phyloP scores from a whole-genome alignment of 23 red algal species.

The Chondrus crispus region DNA sequence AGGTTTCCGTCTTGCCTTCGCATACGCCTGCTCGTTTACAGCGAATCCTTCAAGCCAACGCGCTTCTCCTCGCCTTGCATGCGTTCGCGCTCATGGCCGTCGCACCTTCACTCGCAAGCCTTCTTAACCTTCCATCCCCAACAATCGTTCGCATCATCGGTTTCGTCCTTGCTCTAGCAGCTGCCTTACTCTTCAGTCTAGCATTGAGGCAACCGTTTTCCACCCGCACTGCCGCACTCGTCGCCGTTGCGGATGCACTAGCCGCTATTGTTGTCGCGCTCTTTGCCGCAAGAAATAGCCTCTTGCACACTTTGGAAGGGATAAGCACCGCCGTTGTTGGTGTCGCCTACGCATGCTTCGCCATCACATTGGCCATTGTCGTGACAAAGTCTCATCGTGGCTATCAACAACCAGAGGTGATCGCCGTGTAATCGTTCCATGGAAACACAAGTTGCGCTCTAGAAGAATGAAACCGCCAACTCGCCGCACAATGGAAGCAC shows the following conservation, averaged over 20 bases:
- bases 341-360: not conserved
- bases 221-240: not conserved
- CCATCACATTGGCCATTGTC: not conserved
- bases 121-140: not conserved
- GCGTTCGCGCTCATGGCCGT: constrained; percentile 2
- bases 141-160: not conserved
- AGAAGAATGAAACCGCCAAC: too few species aligned
- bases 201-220: not conserved
- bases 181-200: constrained; percentile 4
- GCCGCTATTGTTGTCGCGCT: not conserved
- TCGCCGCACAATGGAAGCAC: too few species aligned
- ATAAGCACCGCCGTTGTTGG: not conserved
- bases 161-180: not conserved
- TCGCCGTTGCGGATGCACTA: not conserved
- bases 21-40: not conserved
- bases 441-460: too few species aligned
- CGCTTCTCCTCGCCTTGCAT: not conserved
- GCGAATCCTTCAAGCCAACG: constrained; percentile 26
- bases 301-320: not conserved
- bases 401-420: not conserved
- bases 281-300: not conserved
- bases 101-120: not conserved
- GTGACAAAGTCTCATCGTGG: not conserved
- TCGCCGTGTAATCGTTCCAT: not conserved
- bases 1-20: not conserved